phyloP scores from a whole-genome alignment of 2,329 filamentous ascomycete species.

The Aspergillus sp. region DNA sequence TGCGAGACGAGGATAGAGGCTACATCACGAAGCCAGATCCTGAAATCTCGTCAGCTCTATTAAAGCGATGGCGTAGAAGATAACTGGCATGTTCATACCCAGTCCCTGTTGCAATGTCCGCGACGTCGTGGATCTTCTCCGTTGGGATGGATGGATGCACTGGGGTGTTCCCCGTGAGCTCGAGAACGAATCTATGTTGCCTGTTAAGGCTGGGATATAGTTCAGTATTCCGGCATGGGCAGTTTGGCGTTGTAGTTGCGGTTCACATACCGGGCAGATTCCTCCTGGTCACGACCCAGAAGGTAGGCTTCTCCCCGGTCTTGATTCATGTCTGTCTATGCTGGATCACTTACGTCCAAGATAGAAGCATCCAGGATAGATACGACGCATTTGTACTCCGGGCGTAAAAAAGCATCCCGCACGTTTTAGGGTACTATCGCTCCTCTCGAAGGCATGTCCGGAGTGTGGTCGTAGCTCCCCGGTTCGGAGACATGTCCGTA shows the following conservation, averaged over 20 bases:
- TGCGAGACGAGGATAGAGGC: not conserved
- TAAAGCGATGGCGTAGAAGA: not conserved
- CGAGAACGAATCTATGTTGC: slow-evolving; percentile 18
- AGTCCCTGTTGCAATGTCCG: slow-evolving; percentile 23
- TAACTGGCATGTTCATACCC: too few species aligned
- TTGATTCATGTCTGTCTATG: too few species aligned
- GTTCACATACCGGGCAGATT: slow-evolving; percentile 16
- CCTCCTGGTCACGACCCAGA: slow-evolving; percentile 11
- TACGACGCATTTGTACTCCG: too few species aligned
- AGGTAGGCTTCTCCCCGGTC: slow-evolving; percentile 12
- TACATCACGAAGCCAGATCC: slow-evolving; percentile 16
- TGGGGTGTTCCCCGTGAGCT: slow-evolving; percentile 12
- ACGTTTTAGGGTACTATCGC: too few species aligned
- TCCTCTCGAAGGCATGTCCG: too few species aligned
- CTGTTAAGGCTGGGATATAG: slow-evolving; percentile 19
- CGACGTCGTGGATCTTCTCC: slow-evolving; percentile 11
- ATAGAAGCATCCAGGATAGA: too few species aligned
- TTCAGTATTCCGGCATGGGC: too few species aligned
- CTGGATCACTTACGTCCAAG: too few species aligned
- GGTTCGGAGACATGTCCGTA: too few species aligned
- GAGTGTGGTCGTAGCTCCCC: too few species aligned
- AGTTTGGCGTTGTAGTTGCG: too few species aligned
- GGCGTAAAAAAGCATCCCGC: too few species aligned
- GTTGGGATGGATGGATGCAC: slow-evolving; percentile 20
- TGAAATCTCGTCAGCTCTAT: slow-evolving; percentile 2